Evolutionary conservation across 345 rosid genomes (phyloP).

Genomic region (Moricandia arvensis): DNA sequence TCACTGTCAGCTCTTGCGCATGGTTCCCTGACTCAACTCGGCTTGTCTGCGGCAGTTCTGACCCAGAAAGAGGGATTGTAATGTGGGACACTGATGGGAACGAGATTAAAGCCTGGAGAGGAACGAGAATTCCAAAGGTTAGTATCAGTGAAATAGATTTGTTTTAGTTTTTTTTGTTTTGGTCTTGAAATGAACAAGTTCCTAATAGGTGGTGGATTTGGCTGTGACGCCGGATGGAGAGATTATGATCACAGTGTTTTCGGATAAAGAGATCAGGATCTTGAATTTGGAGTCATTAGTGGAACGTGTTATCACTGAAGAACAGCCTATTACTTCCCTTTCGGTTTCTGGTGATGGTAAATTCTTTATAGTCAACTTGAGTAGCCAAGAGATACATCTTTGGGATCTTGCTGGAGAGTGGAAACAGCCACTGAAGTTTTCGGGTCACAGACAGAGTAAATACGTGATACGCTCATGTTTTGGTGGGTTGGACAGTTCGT

Average conservation of each 20-base stretch:
- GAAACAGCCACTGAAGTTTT: conserved; percentile 54
- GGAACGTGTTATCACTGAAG: conserved; percentile 64
- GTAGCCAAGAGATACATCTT: conserved; percentile 84
- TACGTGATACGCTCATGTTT: conserved; percentile 88
- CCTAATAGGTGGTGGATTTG: conserved; percentile 50
- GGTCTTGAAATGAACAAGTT: not conserved
- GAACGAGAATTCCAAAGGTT: conserved; percentile 76
- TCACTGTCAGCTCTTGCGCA: conserved; percentile 86
- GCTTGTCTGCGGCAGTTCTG: conserved; percentile 86
- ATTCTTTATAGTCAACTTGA: conserved; percentile 75
- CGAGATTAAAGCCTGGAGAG: conserved; percentile 83
- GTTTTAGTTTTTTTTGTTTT: conserved; percentile 5
- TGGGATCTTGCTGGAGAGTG: conserved; percentile 82
- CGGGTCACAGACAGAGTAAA: conserved; percentile 73
- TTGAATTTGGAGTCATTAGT: conserved; percentile 59
- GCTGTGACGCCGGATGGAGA: conserved; percentile 82
- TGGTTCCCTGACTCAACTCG: conserved; percentile 94
- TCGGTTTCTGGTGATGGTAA: conserved; percentile 64
- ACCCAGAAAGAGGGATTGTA: conserved; percentile 76
- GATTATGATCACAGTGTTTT: conserved; percentile 58
- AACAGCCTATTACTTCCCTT: conserved; percentile 62
- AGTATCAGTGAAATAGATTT: not conserved
- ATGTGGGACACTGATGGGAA: conserved; percentile 88
- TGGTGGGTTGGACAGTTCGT: conserved; percentile 73
- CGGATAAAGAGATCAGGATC: conserved; percentile 63